Base-by-base conservation (phyloP, 495 filamentous ascomycete species). In the Trichoderma reesei region DNA sequence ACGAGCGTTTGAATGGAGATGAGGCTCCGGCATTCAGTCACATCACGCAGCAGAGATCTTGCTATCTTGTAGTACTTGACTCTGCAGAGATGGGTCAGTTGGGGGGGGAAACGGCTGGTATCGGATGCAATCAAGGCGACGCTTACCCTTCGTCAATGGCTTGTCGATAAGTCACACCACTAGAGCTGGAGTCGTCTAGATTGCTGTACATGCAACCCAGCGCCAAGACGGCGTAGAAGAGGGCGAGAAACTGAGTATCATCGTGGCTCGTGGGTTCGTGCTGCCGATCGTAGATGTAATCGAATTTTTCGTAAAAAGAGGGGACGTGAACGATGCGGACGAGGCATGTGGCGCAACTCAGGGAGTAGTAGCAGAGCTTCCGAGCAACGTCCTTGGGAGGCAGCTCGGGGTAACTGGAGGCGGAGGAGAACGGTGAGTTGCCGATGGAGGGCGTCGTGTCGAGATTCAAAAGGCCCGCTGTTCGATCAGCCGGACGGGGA, bases 21-120 rank as follows among this genome's bases (percentile, higher is more conserved):
- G 56, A 98, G 79, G 74, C 96, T 92, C 65, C 92, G 85, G 67
- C 92, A 96, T 68, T 96, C 91, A 4, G 92, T 95, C 66, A 96
- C 87, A 70, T 98, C 93, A 65, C 94, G 80, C 66, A 97, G 77
- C 63, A 90, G 83, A 54, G 73, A 62, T 36, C 91, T 86, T 8
- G 91, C 86, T 9, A 86, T 82, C 69, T 83, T 87, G 75, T 93
- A 96, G 72, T 91, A 96, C 78, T 91, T 90, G 68, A 89, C 84
- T 48, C 92, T 96, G 69, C 31, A 67, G 56, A 63, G 67, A 46
- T 56, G 64, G 37, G 54, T 60, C 9, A 41, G n/a, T 48, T 18
- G 20, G 18, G 3, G 16, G 9, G 44, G 2, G 2, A 18, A 48
- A 18, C 7, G 3, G n/a, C 18, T 20, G 38, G 42, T 9, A 59